phyloP scores from a whole-genome alignment of 1,284 basidiomycete species.

The Cryptococcus hybrid region DNA sequence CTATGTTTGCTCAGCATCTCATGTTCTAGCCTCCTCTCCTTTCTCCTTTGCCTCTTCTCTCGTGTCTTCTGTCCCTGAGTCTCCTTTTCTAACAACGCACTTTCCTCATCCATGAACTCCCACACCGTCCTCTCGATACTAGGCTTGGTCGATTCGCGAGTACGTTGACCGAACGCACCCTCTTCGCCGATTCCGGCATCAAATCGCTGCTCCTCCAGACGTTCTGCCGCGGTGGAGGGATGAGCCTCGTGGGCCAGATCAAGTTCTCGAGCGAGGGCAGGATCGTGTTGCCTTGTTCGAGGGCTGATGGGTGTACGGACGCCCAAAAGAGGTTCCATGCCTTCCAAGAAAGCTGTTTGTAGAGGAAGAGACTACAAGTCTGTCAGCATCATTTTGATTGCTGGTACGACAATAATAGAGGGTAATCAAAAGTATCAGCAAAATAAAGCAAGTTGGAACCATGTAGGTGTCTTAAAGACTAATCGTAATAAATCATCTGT shows the following conservation, averaged over 20 bases:
- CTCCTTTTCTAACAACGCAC: slow-evolving; percentile 4
- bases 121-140: slow-evolving; percentile 40
- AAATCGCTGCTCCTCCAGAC: slow-evolving; percentile 38
- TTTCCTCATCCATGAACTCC: slow-evolving; percentile 43
- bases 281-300: slow-evolving; percentile 17
- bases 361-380: slow-evolving; percentile 31
- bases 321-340: slow-evolving; percentile 46
- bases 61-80: slow-evolving; percentile 8
- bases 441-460: slow-evolving; percentile 51
- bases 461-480: slow-evolving; percentile 52
- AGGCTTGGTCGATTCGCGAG: slow-evolving; percentile 7
- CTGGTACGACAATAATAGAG: background rate
- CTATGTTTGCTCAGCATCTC: background rate
- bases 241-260: slow-evolving; percentile 25
- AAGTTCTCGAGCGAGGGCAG: slow-evolving; percentile 24
- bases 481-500: slow-evolving; percentile 49
- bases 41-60: slow-evolving; percentile 14
- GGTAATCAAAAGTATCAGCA: slow-evolving; percentile 37
- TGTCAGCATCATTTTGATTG: slow-evolving; percentile 7
- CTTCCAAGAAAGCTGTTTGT: slow-evolving; percentile 40
- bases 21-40: slow-evolving; percentile 3
- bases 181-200: slow-evolving; percentile 28
- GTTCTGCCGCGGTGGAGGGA: slow-evolving; percentile 32
- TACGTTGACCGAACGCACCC: slow-evolving; percentile 32
- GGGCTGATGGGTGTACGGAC: slow-evolving; percentile 19